A percentile compares a stretch with the other conserved stretches of the same genome.
Evolutionary conservation across 2,329 filamentous ascomycete genomes (phyloP).

Genomic region (Penicillium sclerotigenum): DNA sequence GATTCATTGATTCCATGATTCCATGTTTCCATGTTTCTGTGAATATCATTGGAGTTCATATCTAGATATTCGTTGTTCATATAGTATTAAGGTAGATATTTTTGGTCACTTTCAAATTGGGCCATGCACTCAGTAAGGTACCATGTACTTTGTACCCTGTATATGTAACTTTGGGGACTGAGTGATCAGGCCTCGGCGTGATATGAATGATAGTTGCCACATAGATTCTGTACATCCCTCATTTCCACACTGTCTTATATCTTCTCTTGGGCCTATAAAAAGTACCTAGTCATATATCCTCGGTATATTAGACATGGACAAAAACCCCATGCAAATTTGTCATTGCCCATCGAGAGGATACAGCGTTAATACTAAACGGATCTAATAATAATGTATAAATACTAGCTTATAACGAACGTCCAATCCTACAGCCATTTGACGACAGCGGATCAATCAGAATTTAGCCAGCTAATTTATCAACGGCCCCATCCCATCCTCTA

Average conservation of each 20-base stretch:
- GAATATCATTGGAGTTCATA: background rate
- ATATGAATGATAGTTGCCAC: background rate
- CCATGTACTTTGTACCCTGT: background rate
- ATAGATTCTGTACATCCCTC: background rate
- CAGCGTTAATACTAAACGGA: background rate
- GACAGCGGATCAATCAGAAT: background rate
- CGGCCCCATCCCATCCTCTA: slow-evolving; percentile 12
- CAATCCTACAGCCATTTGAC: background rate
- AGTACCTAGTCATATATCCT: background rate
- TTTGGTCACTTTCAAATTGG: background rate
- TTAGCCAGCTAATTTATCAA: background rate
- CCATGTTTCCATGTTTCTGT: background rate
- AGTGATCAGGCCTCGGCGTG: background rate
- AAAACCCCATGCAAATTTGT: background rate
- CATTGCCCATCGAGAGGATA: background rate
- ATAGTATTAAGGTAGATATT: background rate
- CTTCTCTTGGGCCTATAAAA: background rate
- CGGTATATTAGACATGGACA: background rate
- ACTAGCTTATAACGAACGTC: background rate
- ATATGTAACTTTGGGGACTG: background rate
- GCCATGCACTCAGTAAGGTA: slow-evolving; percentile 4
- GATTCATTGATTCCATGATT: background rate
- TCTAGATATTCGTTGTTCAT: background rate
- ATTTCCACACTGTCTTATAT: background rate
- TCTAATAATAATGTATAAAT: slow-evolving; percentile 4